Evolutionary conservation across 2,329 filamentous ascomycete genomes (phyloP).

Genomic region (Cladophialophora bantiana): DNA sequence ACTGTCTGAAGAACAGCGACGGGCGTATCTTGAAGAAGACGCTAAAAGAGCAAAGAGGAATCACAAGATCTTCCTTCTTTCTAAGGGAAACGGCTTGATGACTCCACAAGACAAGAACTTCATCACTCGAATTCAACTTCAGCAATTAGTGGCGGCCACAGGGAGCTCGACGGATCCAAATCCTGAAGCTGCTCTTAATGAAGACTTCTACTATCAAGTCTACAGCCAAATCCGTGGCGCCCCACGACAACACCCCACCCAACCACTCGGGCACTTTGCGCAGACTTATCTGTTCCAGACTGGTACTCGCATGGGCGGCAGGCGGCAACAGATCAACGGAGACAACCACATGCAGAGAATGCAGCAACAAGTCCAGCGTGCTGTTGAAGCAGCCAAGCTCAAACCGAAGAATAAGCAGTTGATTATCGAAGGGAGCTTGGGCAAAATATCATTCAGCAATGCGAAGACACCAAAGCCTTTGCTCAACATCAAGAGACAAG

Average conservation of each 20-base stretch:
- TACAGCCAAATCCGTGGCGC: constrained; percentile 92
- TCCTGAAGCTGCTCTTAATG: constrained; percentile 78
- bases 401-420: constrained; percentile 98
- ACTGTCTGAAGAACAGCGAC: constrained; percentile 83
- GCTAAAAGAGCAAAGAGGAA: constrained; percentile 95
- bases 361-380: constrained; percentile 98
- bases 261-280: constrained; percentile 93
- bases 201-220: constrained; percentile 99
- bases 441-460: constrained; percentile 99
- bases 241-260: constrained; percentile 86
- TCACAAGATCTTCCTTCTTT: constrained; percentile 94
- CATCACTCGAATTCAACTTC: constrained; percentile 95
- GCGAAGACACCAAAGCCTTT: constrained; percentile 95
- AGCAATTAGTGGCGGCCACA: constrained; percentile 91
- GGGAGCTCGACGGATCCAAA: constrained; percentile 83
- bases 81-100: constrained; percentile 96
- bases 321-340: constrained; percentile 79
- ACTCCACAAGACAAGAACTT: constrained; percentile 99
- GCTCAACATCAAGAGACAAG: constrained; percentile 90
- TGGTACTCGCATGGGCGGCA: constrained; percentile 77
- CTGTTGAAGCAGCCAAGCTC: constrained; percentile 95
- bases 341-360: constrained; percentile 99
- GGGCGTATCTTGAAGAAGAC: constrained; percentile 84
- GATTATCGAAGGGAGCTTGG: constrained; percentile 92
- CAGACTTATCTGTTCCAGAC: constrained; percentile 98